A percentile compares a stretch with the other conserved stretches of the same genome.
These are phyloP conservation scores for Drechslerella coelobrocha DNA, from an alignment of 2,329 filamentous ascomycete genomes.

Conservation along the genomic window DNA sequence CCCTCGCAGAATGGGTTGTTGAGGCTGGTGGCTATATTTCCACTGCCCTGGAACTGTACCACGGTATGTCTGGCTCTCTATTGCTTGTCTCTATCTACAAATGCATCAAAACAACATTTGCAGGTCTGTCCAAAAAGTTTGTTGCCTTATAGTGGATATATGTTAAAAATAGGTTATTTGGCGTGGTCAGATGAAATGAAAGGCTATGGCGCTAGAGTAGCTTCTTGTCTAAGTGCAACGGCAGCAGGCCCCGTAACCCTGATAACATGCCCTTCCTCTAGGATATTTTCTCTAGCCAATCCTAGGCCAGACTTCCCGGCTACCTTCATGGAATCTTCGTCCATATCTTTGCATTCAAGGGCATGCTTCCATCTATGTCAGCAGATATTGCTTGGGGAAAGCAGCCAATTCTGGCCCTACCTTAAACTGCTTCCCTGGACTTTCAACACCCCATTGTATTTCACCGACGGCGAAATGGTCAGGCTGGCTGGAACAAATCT, in stretches of 20 bases:
- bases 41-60: slow-evolving; percentile 22
- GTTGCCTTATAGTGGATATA: too few relatives aligned
- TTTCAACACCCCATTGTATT: slow-evolving; percentile 54
- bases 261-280: slow-evolving; percentile 28
- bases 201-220: slow-evolving; percentile 25
- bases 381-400: slow-evolving; percentile 28
- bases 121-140: background rate
- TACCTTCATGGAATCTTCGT: slow-evolving; percentile 16
- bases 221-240: background rate
- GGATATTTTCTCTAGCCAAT: slow-evolving; percentile 39
- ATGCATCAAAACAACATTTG: background rate
- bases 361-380: slow-evolving; percentile 45
- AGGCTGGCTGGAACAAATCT: slow-evolving; percentile 54
- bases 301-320: slow-evolving; percentile 21
- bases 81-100: background rate
- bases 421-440: slow-evolving; percentile 50
- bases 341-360: slow-evolving; percentile 33
- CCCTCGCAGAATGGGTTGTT: slow-evolving; percentile 40
- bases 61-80: slow-evolving; percentile 16
- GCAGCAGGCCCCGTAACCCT: background rate
- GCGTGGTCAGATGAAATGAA: slow-evolving; percentile 16
- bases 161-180: too few relatives aligned
- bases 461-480: slow-evolving; percentile 50
- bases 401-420: slow-evolving; percentile 53
- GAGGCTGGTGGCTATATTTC: slow-evolving; percentile 29